Conservation (phyloP, 345 rosid species). For the Syzygium jambos region DNA sequence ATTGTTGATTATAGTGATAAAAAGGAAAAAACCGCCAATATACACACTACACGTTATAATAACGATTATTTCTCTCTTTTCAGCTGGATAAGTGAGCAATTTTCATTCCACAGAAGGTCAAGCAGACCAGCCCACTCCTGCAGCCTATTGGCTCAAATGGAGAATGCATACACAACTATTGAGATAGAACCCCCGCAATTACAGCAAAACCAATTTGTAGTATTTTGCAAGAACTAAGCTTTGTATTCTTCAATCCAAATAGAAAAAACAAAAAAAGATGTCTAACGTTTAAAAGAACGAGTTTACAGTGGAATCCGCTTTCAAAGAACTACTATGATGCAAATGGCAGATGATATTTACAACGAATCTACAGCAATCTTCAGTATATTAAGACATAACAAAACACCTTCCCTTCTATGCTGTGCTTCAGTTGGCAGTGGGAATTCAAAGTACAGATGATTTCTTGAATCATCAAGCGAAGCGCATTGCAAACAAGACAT, state of each 20-base stretch:
- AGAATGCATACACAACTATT: not conserved
- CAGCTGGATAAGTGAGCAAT: not conserved
- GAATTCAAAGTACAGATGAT: not conserved
- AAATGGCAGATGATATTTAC: not conserved
- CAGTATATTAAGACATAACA: not conserved
- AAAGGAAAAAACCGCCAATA: not conserved
- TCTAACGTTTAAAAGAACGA: not conserved
- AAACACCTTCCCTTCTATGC: not conserved
- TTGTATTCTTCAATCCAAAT: not conserved
- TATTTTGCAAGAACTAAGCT: not conserved
- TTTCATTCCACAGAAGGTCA: not conserved
- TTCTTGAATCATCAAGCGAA: not conserved
- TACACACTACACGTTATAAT: not conserved
- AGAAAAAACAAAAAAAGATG: not conserved
- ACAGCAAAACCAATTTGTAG: not conserved
- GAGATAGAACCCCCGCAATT: not conserved
- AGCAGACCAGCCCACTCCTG: not conserved
- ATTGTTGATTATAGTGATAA: not conserved
- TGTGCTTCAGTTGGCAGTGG: not conserved
- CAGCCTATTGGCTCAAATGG: not conserved
- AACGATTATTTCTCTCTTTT: not conserved
- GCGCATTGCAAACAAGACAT: not conserved
- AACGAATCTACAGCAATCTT: not conserved
- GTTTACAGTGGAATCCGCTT: not conserved
- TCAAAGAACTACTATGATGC: not conserved